Conservation (phyloP, 1,139 yeast species). For the Blastobotrys indianensis region DNA sequence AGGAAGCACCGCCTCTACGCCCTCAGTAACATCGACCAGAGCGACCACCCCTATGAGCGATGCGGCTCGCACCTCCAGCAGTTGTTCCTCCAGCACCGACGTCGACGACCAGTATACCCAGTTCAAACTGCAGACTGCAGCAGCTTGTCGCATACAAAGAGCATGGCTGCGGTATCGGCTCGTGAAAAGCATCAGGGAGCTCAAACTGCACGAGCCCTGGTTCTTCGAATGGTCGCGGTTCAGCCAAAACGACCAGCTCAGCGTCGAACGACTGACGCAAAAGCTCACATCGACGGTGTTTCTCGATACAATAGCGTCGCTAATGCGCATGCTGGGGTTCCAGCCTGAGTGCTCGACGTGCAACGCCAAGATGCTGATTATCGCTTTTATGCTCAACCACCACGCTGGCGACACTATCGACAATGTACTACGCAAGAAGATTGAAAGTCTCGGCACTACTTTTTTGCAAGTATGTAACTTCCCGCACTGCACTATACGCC, state of each 20-base stretch:
- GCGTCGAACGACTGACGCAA: conserved; percentile 2
- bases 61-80: not conserved
- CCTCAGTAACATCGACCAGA: too few relatives aligned
- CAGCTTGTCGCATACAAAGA: conserved; percentile 18
- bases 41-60: too few relatives aligned
- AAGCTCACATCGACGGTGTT: conserved; percentile 8
- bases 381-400: conserved; percentile 25
- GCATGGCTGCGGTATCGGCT: conserved; percentile 18
- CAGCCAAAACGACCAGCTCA: conserved; percentile 4
- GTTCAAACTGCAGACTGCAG: not conserved
- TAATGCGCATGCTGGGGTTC: conserved; percentile 17
- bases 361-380: conserved; percentile 24
- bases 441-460: conserved; percentile 19
- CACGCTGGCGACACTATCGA: conserved; percentile 15
- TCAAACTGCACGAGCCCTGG: conserved; percentile 19
- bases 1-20: too few relatives aligned
- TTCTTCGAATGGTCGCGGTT: conserved; percentile 18
- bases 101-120: not conserved
- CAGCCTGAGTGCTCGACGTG: conserved; percentile 15
- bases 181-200: conserved; percentile 11
- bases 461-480: conserved; percentile 20
- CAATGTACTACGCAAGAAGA: conserved; percentile 13
- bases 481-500: conserved; percentile 19
- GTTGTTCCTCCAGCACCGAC: not conserved
- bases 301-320: conserved; percentile 12